Conservation (phyloP, 1,284 basidiomycete species). For the Erythrobasidium hasegawianum region DNA sequence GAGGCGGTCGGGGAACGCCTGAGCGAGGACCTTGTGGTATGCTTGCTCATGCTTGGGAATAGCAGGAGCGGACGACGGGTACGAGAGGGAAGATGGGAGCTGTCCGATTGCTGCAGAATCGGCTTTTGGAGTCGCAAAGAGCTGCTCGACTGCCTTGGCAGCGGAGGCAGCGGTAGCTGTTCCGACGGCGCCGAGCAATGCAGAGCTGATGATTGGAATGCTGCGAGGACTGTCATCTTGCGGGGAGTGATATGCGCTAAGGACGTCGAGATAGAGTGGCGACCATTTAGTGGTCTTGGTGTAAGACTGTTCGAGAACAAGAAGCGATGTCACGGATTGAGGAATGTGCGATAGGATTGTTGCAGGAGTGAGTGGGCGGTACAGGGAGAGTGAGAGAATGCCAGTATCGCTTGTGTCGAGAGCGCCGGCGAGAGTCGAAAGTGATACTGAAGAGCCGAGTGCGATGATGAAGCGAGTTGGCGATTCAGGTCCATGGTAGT, state of each 20-base stretch:
- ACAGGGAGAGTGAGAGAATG: constrained; percentile 66
- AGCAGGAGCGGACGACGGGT: constrained; percentile 51
- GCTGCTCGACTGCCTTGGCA: constrained; percentile 56
- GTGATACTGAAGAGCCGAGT: constrained; percentile 59
- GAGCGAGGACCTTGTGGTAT: constrained; percentile 82
- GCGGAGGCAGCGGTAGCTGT: constrained; percentile 52
- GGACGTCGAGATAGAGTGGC: constrained; percentile 77
- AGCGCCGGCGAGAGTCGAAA: constrained; percentile 47
- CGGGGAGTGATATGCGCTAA: constrained; percentile 65
- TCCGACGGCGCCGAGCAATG: constrained; percentile 57
- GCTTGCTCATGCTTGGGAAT: constrained; percentile 84
- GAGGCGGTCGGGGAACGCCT: constrained; percentile 76
- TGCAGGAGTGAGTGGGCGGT: constrained; percentile 68
- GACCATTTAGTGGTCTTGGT: constrained; percentile 80
- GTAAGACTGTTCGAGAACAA: constrained; percentile 78
- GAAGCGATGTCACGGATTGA: constrained; percentile 62
- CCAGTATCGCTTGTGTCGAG: constrained; percentile 57
- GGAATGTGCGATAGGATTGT: constrained; percentile 65
- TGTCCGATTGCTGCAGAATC: constrained; percentile 35
- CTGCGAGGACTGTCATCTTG: constrained; percentile 50
- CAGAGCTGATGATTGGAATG: constrained; percentile 60
- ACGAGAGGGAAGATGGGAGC: constrained; percentile 43
- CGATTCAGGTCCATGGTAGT: constrained; percentile 6
- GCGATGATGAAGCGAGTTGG: constrained; percentile 65
- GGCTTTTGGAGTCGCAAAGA: constrained; percentile 43